A percentile compares a stretch with the other conserved stretches of the same genome.
Conservation (phyloP, 2,329 filamentous ascomycete species). For the Thielaviopsis ethacetica region DNA sequence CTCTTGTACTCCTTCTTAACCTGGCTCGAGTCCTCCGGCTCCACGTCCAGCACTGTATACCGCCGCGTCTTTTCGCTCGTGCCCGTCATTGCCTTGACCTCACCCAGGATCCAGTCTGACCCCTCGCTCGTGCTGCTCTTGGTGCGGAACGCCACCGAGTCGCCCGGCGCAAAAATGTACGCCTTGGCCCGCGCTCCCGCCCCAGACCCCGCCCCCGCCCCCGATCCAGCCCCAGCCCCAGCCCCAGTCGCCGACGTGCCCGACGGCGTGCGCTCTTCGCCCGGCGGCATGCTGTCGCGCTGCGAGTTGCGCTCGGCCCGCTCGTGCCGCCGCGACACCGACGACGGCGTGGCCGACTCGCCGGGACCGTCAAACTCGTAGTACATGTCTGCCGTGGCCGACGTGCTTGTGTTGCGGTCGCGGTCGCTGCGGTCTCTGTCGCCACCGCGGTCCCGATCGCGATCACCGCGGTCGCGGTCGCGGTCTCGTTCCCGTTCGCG, state of each 20-base stretch:
- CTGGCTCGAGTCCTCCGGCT: constrained; percentile 48
- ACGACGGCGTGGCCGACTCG: constrained; percentile 27
- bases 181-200: constrained; percentile 29
- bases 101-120: constrained; percentile 57
- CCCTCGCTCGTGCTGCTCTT: constrained; percentile 33
- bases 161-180: constrained; percentile 38
- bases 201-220: too few species aligned
- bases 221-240: too few species aligned
- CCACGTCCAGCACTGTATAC: constrained; percentile 67
- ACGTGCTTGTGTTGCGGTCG: constrained; percentile 5
- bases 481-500: not conserved
- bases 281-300: constrained; percentile 31
- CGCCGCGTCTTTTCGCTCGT: constrained; percentile 56
- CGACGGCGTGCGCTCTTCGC: constrained; percentile 23
- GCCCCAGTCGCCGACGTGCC: constrained; percentile 26
- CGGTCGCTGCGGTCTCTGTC: constrained; percentile 15
- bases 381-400: constrained; percentile 15
- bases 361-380: constrained; percentile 29
- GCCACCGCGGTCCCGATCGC: constrained; percentile 14
- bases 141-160: constrained; percentile 50
- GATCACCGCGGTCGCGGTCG: constrained; percentile 15
- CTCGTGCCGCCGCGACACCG: constrained; percentile 15
- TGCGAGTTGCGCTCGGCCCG: constrained; percentile 22
- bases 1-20: constrained; percentile 55
- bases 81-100: constrained; percentile 57